Evolutionary conservation across 2,329 filamentous ascomycete species (phyloP).

Genomic region (Diaporthe australafricana): DNA sequence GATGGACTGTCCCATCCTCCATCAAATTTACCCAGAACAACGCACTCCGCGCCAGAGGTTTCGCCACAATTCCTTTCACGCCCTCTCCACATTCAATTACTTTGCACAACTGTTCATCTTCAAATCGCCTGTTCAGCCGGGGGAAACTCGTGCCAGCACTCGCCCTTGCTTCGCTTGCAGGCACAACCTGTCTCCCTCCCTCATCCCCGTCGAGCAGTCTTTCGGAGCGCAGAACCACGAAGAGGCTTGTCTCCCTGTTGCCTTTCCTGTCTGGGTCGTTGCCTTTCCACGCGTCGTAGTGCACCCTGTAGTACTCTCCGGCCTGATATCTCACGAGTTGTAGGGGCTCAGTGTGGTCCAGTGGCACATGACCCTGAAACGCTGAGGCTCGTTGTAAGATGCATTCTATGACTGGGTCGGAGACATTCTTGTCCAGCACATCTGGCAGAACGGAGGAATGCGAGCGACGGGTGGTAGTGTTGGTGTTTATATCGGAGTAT

Average conservation of each 20-base stretch:
- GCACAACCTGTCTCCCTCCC: rapidly evolving
- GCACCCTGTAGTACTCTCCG: constrained; percentile 1
- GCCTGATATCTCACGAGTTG: constrained; percentile 1
- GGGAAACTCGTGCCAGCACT: constrained; percentile 5
- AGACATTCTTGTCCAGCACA: neutral
- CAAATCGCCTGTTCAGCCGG: neutral
- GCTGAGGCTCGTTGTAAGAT: neutral
- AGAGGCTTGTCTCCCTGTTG: neutral
- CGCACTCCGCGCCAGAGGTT: neutral
- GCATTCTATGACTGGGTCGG: neutral
- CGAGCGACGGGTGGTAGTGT: neutral
- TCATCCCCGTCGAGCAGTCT: neutral
- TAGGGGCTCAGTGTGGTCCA: neutral
- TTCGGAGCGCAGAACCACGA: neutral
- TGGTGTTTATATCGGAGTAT: neutral
- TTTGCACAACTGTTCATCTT: neutral
- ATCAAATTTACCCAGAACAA: constrained; percentile 3
- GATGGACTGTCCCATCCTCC: neutral
- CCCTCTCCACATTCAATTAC: neutral
- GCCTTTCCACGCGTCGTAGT: constrained; percentile 6
- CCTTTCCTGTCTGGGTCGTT: neutral
- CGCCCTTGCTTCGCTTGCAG: neutral
- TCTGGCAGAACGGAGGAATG: neutral
- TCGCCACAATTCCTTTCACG: constrained; percentile 1
- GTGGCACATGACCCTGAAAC: constrained; percentile 1